Conservation (phyloP, 1,284 basidiomycete genomes). For the Cronartium quercuum region DNA sequence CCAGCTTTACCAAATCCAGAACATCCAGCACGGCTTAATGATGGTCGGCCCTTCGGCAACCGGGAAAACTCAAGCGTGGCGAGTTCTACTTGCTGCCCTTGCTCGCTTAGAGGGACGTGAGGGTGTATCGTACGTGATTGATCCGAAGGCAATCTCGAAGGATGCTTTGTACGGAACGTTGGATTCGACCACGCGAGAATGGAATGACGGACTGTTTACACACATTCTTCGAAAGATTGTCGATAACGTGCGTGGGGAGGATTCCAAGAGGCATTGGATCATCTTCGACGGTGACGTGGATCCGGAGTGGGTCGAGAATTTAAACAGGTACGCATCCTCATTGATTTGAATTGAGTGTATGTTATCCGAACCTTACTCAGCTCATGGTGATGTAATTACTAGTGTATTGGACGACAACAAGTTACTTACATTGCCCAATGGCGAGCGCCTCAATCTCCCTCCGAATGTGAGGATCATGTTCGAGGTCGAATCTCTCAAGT, state of each 20-base stretch:
- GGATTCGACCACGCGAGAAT: conserved; percentile 94
- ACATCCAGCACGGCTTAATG: conserved; percentile 99
- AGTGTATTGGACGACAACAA: conserved; percentile 99
- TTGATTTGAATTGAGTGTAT: not conserved
- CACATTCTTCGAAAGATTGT: conserved; percentile 96
- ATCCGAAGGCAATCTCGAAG: conserved; percentile 98
- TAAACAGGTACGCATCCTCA: conserved; percentile 72
- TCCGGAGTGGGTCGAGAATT: conserved; percentile 99
- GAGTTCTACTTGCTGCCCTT: conserved; percentile 80
- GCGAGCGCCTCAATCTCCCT: conserved; percentile 93
- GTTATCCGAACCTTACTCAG: not conserved
- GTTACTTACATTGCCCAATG: conserved; percentile 90
- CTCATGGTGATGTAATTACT: conserved; percentile 19
- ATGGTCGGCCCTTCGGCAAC: conserved; percentile 97
- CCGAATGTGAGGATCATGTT: conserved; percentile 99
- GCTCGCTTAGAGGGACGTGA: conserved; percentile 87
- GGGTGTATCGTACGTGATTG: conserved; percentile 91
- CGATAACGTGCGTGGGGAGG: conserved; percentile 96
- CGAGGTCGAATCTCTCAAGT: conserved; percentile 95
- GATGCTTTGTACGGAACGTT: conserved; percentile 95
- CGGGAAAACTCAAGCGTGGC: conserved; percentile 97
- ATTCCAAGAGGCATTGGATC: conserved; percentile 96
- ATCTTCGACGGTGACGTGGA: conserved; percentile 99
- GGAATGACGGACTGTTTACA: conserved; percentile 99
- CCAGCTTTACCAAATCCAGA: conserved; percentile 98